phyloP scores from a whole-genome alignment of 768 basidiomycete species.

The Rhizopogon vinicolor region DNA sequence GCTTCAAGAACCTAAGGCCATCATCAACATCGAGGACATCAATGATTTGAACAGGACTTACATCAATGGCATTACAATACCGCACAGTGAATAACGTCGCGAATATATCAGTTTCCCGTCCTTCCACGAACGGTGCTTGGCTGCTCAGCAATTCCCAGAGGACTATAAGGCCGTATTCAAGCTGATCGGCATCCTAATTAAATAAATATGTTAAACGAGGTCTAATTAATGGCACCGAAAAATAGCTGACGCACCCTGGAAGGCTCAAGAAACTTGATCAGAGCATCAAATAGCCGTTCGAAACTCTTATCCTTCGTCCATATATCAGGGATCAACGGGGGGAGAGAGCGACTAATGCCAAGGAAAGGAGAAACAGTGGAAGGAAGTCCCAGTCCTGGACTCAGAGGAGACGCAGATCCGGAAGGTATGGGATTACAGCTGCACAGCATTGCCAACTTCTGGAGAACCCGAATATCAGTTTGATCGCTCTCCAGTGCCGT shows the following conservation, averaged over 20 bases:
- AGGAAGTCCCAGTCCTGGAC: conserved; percentile 46
- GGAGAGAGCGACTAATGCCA: conserved; percentile 30
- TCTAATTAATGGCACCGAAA: not conserved
- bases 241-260: conserved; percentile 44
- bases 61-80: conserved; percentile 67
- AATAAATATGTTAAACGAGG: not conserved
- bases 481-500: conserved; percentile 46
- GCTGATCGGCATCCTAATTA: conserved; percentile 51
- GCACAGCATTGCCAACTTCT: conserved; percentile 63
- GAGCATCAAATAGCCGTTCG: conserved; percentile 60
- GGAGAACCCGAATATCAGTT: conserved; percentile 51
- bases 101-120: conserved; percentile 75
- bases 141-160: conserved; percentile 82
- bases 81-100: conserved; percentile 65
- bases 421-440: conserved; percentile 47
- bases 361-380: conserved; percentile 56
- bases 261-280: conserved; percentile 61
- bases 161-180: conserved; percentile 78
- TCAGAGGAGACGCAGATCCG: conserved; percentile 45
- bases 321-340: conserved; percentile 48
- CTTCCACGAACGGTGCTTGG: conserved; percentile 69
- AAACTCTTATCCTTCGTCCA: conserved; percentile 75
- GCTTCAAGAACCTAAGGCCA: conserved; percentile 69
- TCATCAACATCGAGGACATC: not conserved
- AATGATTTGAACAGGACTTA: conserved; percentile 29